Conservation (phyloP, 768 basidiomycete species). For the Tylopilus felleus region DNA sequence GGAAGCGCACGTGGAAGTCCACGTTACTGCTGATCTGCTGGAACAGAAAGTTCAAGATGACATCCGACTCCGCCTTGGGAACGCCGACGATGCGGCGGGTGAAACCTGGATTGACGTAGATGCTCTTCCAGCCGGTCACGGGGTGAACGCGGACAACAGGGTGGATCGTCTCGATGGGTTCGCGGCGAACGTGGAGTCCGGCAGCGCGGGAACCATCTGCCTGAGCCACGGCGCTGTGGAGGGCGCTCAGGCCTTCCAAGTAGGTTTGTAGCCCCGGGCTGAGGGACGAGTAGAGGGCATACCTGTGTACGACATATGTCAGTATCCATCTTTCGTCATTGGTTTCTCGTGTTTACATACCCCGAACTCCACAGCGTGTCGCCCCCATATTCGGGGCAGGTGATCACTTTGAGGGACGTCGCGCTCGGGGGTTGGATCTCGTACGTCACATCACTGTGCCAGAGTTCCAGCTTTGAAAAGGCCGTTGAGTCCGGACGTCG, state of each 20-base stretch:
- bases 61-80: slow-evolving; percentile 80
- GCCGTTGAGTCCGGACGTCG: slow-evolving; percentile 59
- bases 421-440: slow-evolving; percentile 79
- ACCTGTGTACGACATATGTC: slow-evolving; percentile 39
- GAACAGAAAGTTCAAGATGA: slow-evolving; percentile 67
- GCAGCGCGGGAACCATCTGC: slow-evolving; percentile 71
- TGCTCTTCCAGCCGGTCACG: slow-evolving; percentile 78
- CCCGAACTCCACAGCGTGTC: slow-evolving; percentile 83
- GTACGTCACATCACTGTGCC: slow-evolving; percentile 81
- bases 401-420: slow-evolving; percentile 73
- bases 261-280: slow-evolving; percentile 74
- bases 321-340: neutral
- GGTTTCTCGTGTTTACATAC: slow-evolving; percentile 35
- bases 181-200: slow-evolving; percentile 65
- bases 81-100: slow-evolving; percentile 75
- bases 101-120: slow-evolving; percentile 84
- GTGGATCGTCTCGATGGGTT: slow-evolving; percentile 67
- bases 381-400: slow-evolving; percentile 67
- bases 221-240: slow-evolving; percentile 76
- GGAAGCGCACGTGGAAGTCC: slow-evolving; percentile 74
- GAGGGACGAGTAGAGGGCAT: slow-evolving; percentile 79
- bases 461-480: slow-evolving; percentile 73
- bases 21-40: slow-evolving; percentile 65
- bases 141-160: slow-evolving; percentile 85
- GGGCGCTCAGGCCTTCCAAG: slow-evolving; percentile 66